Evolutionary conservation across 1,284 basidiomycete species (phyloP), one percentile per base, ranked within the genome.

Genomic region (Hemileia vastatrix): DNA sequence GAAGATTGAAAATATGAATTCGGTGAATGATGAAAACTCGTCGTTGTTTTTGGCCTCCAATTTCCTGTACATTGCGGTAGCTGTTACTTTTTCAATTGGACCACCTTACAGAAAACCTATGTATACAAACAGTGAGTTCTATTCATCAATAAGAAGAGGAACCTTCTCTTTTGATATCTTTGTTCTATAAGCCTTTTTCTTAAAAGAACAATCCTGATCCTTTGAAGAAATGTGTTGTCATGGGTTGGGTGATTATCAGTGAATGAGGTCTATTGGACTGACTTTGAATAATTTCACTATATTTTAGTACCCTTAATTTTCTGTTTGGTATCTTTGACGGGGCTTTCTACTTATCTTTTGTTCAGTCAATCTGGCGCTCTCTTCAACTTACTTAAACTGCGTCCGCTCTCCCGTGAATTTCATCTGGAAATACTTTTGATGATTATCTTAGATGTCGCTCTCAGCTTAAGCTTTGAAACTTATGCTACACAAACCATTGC

Each of bases 21-120:
- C 90, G n/a, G 83, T 80, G 58, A 98, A 95, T 75, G 93, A 83
- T 68, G 95, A 98, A 76, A 98, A 99, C 77, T 87, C 94, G 6
- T 83, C 83, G 6, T 77, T 99, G 61, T 99, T 98, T 79, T 78
- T 97, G 68, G 81, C 97, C 54, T 96, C 93, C 2, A 94, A 90
- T 67, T 98, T 97, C 83, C 95, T 98, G 78, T 99, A 99, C 77
- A 90, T 98, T 68, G 81, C 97, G 45, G 90, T 96, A 6, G 94
- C 93, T 9, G 92, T 86, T 0, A 90, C 97, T 0, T 99, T 98
- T 79, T 93, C 88, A 75, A 96, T 97, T 67, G 95, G 95, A 0
- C 92, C 93, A 9, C 95, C 95, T 1, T 98, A 94, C 77, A 84
- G 95, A 57, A 87, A 88, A 76, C 83, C 91, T 13, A 90, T 98